These are phyloP conservation scores for Pyrenopolyporus hunteri DNA, from an alignment of 495 filamentous ascomycete species.

Conservation along the genomic window DNA sequence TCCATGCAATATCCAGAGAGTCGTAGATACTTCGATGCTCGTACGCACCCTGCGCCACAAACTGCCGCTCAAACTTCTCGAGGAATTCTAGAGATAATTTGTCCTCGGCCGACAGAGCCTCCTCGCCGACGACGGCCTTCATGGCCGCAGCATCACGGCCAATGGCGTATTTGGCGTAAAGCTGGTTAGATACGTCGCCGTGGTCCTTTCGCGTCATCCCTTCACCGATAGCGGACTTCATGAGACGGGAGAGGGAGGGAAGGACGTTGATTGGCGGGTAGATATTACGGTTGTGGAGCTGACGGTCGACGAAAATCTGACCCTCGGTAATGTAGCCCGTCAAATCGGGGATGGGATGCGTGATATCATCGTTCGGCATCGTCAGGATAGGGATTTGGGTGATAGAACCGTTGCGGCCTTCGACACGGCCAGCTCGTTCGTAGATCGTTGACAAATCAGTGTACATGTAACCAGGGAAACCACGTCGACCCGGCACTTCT, in stretches of 20 bases:
- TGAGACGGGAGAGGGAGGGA: constrained; percentile 96
- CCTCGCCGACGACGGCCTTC: constrained; percentile 99
- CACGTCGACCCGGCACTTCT: constrained; percentile 99
- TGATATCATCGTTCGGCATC: constrained; percentile 99
- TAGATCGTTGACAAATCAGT: constrained; percentile 99
- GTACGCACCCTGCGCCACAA: constrained; percentile 91
- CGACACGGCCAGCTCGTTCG: constrained; percentile 97
- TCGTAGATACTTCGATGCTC: constrained; percentile 89
- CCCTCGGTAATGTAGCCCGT: constrained; percentile 99
- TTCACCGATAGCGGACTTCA: constrained; percentile 99
- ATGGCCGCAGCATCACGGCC: constrained; percentile 97
- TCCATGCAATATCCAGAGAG: constrained; percentile 94
- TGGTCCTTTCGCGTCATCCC: constrained; percentile 95
- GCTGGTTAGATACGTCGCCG: constrained; percentile 97
- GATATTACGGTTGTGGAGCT: constrained; percentile 92
- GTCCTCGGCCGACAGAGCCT: constrained; percentile 93
- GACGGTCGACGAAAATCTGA: constrained; percentile 97
- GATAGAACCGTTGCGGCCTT: constrained; percentile 96
- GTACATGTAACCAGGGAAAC: constrained; percentile 99
- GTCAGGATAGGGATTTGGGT: constrained; percentile 98
- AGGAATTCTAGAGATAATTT: constrained; percentile 98
- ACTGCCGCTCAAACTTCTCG: constrained; percentile 94
- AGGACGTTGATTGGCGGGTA: constrained; percentile 99
- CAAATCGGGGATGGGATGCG: constrained; percentile 97
- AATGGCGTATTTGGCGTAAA: constrained; percentile 99